phyloP scores from a whole-genome alignment of 352 stramenopile genomes.

The Phytophthora chlamydospora region DNA sequence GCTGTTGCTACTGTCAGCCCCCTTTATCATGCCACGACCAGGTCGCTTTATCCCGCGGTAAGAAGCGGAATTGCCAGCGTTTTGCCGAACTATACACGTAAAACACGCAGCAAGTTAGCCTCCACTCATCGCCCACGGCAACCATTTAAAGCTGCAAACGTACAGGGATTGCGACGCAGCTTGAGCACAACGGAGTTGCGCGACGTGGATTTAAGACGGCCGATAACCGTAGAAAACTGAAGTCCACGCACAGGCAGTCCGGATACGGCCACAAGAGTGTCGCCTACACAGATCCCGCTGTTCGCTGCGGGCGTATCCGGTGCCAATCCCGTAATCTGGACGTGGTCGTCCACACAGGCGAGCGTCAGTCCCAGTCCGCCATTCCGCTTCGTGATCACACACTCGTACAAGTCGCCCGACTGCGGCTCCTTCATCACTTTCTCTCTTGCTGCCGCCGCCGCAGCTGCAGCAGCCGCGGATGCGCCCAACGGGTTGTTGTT shows the following conservation, averaged over 20 bases:
- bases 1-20: constrained; percentile 68
- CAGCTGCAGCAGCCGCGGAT: constrained; percentile 32
- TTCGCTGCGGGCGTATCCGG: constrained; percentile 75
- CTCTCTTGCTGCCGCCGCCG: constrained; percentile 53
- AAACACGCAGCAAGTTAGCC: constrained; percentile 20
- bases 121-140: not conserved
- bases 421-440: constrained; percentile 88
- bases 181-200: constrained; percentile 84
- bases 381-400: constrained; percentile 84
- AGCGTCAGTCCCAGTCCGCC: constrained; percentile 76
- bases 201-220: constrained; percentile 77
- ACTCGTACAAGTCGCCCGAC: constrained; percentile 84
- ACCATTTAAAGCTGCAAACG: constrained; percentile 22
- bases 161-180: constrained; percentile 82
- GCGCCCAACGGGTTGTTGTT: constrained; percentile 29
- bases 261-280: constrained; percentile 78
- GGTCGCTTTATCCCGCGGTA: constrained; percentile 70
- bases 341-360: constrained; percentile 83
- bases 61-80: constrained; percentile 51
- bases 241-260: constrained; percentile 74
- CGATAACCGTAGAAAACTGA: constrained; percentile 85
- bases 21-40: constrained; percentile 53
- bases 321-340: constrained; percentile 80
- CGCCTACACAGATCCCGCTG: constrained; percentile 79
- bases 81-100: constrained; percentile 63